These are phyloP conservation scores for Sungouiella thailandica DNA, from an alignment of 805 yeast species.

Conservation along the genomic window DNA sequence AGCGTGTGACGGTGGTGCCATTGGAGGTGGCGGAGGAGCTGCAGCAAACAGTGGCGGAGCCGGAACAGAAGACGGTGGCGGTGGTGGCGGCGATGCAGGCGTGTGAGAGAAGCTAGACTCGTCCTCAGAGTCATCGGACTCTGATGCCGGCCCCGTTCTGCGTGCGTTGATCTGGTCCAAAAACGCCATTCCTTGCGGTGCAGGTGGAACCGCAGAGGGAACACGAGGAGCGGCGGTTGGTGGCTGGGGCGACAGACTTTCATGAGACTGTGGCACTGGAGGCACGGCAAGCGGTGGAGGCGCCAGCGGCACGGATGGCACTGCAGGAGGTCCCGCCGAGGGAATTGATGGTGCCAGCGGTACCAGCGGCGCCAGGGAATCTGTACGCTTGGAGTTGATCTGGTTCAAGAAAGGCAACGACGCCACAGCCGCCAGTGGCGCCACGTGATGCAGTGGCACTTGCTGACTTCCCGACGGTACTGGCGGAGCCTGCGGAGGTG, in stretches of 20 bases:
- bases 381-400: slow-evolving; percentile 3
- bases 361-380: too few relatives aligned
- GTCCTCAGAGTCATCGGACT: not conserved
- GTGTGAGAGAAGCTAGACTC: too few relatives aligned
- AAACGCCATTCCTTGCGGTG: slow-evolving; percentile 38
- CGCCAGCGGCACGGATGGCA: too few relatives aligned
- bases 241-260: too few relatives aligned
- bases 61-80: slow-evolving; percentile 3
- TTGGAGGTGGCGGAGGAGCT: slow-evolving; percentile 16
- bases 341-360: too few relatives aligned
- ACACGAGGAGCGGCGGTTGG: slow-evolving; percentile 5
- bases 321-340: too few relatives aligned
- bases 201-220: slow-evolving; percentile 17
- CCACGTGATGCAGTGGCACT: too few relatives aligned
- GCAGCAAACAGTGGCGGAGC: slow-evolving; percentile 18
- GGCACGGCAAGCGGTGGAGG: too few relatives aligned
- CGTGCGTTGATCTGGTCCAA: slow-evolving; percentile 46
- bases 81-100: slow-evolving; percentile 2
- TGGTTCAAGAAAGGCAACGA: slow-evolving; percentile 11
- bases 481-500: too few relatives aligned
- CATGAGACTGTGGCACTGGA: too few relatives aligned
- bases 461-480: too few relatives aligned
- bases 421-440: too few relatives aligned
- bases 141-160: slow-evolving; percentile 31
- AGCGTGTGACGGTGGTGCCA: slow-evolving; percentile 4